Evolutionary conservation across 2,329 filamentous ascomycete species (phyloP).

Genomic region (Hymenoscyphus linearis): DNA sequence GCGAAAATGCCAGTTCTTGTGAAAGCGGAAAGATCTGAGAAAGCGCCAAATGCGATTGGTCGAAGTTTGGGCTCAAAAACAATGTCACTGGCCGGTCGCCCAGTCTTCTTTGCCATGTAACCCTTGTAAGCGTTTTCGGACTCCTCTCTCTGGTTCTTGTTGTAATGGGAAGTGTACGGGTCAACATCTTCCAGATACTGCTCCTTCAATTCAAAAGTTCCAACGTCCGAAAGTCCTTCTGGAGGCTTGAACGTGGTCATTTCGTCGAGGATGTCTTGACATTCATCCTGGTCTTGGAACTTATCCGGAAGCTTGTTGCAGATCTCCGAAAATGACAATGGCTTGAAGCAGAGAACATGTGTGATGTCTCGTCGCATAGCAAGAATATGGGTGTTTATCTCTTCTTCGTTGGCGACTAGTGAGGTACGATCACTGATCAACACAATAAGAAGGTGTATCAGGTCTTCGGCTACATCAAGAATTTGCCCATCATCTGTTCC

Average conservation of each 20-base stretch:
- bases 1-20: constrained; percentile 81
- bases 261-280: constrained; percentile 75
- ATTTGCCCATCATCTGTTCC: constrained; percentile 84
- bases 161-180: constrained; percentile 93
- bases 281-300: constrained; percentile 82
- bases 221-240: constrained; percentile 86
- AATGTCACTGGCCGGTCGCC: constrained; percentile 73
- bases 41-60: constrained; percentile 70
- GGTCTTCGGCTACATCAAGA: constrained; percentile 90
- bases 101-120: constrained; percentile 81
- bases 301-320: constrained; percentile 81
- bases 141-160: constrained; percentile 94
- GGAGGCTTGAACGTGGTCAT: constrained; percentile 87
- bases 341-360: constrained; percentile 94
- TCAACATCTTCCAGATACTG: constrained; percentile 85
- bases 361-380: constrained; percentile 84
- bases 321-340: constrained; percentile 89
- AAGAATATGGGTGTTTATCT: constrained; percentile 58
- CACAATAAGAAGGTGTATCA: constrained; percentile 88
- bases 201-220: constrained; percentile 87
- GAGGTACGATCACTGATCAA: constrained; percentile 83
- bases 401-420: constrained; percentile 63
- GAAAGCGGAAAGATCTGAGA: constrained; percentile 70
- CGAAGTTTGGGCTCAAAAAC: constrained; percentile 86
- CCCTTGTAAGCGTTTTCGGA: constrained; percentile 84